These are phyloP conservation scores for Baorangia bicolor DNA, from an alignment of 768 basidiomycete genomes.

Conservation along the genomic window DNA sequence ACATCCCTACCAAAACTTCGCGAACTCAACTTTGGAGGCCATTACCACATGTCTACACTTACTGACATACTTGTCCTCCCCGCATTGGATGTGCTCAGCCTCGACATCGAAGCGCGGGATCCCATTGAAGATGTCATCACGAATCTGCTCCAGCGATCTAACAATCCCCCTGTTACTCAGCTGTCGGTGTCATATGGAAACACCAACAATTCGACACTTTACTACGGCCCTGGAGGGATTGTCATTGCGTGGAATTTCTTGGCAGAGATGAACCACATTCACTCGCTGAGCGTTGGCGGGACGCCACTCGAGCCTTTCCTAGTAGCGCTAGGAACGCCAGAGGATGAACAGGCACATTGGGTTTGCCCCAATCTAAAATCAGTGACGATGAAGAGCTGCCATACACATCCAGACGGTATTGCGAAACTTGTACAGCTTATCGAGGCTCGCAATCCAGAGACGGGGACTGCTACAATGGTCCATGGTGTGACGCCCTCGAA, in stretches of 20 bases:
- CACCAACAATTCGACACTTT: constrained; percentile 41
- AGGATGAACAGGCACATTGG: constrained; percentile 60
- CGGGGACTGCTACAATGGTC: constrained; percentile 34
- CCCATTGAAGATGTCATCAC: constrained; percentile 71
- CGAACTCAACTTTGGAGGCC: constrained; percentile 61
- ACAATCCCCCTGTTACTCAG: constrained; percentile 52
- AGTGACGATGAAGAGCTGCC: constrained; percentile 63
- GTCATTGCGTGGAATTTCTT: constrained; percentile 71
- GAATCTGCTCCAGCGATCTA: constrained; percentile 58
- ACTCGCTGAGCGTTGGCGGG: constrained; percentile 61
- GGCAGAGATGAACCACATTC: constrained; percentile 54
- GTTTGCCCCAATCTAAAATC: constrained; percentile 60
- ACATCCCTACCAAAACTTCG: constrained; percentile 55
- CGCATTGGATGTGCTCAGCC: constrained; percentile 51
- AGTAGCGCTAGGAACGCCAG: constrained; percentile 53
- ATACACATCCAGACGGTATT: constrained; percentile 62
- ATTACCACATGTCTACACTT: constrained; percentile 60
- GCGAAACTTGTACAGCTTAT: constrained; percentile 70
- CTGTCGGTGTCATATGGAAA: constrained; percentile 64
- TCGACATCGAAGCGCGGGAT: constrained; percentile 76
- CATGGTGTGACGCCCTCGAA: constrained; percentile 51
- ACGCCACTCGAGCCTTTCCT: constrained; percentile 66
- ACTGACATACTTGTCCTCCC: constrained; percentile 63
- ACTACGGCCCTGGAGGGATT: constrained; percentile 57
- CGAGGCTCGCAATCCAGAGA: constrained; percentile 66